Percentiles rank a stretch among this genome's conserved stretches.
phyloP scores from a whole-genome alignment of 2,329 filamentous ascomycete species.

The Graphiopsis chlorocephala region DNA sequence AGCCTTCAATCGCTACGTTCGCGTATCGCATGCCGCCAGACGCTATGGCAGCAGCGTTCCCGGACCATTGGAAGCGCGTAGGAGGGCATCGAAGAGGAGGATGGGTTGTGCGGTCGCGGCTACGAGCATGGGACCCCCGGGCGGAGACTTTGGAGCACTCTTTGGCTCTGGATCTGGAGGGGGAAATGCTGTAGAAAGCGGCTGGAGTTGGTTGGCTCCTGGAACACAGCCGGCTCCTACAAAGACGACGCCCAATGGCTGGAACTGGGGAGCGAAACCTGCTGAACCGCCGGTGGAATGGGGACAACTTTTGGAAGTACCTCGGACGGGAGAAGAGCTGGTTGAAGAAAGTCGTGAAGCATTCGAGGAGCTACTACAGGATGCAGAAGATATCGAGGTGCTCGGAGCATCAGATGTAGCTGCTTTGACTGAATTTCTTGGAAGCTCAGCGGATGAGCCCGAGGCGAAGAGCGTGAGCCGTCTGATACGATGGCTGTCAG shows the following conservation, averaged over 20 bases:
- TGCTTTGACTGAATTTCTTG: constrained; percentile 24
- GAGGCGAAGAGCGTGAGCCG: constrained; percentile 23
- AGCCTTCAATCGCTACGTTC: constrained; percentile 52
- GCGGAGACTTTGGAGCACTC: constrained; percentile 30
- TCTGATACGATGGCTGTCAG: constrained; percentile 24
- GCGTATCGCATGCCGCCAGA: constrained; percentile 43
- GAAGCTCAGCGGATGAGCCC: constrained; percentile 26
- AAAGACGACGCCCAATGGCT: background rate
- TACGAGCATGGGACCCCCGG: constrained; percentile 9
- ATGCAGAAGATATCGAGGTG: background rate
- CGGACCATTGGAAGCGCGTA: constrained; percentile 60
- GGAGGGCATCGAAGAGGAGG: constrained; percentile 54
- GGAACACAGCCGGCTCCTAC: constrained; percentile 3
- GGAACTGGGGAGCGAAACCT: background rate
- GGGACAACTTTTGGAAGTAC: constrained; percentile 10
- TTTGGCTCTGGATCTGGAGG: constrained; percentile 24
- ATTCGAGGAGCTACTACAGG: constrained; percentile 24
- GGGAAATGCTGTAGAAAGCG: constrained; percentile 16
- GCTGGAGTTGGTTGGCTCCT: constrained; percentile 29
- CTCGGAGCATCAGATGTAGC: constrained; percentile 12
- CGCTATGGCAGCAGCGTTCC: constrained; percentile 56
- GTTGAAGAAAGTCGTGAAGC: constrained; percentile 21
- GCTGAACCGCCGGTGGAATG: background rate
- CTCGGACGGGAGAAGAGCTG: constrained; percentile 13
- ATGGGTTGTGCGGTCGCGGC: constrained; percentile 42